Evolutionary conservation across 1,284 basidiomycete genomes (phyloP).

Genomic region (Laetiporus sulphureus): DNA sequence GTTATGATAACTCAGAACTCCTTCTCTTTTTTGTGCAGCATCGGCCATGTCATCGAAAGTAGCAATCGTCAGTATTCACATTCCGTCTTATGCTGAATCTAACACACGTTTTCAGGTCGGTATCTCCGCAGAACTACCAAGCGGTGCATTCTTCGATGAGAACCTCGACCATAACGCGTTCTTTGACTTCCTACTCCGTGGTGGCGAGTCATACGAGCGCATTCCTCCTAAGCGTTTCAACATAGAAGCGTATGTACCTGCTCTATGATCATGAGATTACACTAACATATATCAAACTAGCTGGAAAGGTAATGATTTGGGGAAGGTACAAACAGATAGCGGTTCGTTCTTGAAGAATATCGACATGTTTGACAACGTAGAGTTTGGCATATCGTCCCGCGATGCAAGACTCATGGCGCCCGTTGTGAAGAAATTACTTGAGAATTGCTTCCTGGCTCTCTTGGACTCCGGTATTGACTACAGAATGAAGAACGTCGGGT

Average conservation of each 20-base stretch:
- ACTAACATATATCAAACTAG: constrained; percentile 7
- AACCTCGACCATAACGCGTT: constrained; percentile 32
- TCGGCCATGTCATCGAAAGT: no score
- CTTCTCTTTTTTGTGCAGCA: no score
- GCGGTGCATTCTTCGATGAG: constrained; percentile 18
- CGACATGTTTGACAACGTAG: constrained; percentile 32
- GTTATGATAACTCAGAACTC: no score
- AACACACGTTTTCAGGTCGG: constrained; percentile 24
- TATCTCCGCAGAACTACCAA: constrained; percentile 32
- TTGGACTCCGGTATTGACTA: constrained; percentile 37
- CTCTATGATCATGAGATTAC: not conserved
- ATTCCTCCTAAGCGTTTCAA: constrained; percentile 28
- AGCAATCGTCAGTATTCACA: not conserved
- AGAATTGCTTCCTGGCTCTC: constrained; percentile 32
- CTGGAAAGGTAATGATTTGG: constrained; percentile 20
- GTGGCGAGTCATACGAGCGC: constrained; percentile 28
- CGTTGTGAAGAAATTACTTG: constrained; percentile 31
- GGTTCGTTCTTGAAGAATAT: constrained; percentile 35
- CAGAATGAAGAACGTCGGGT: constrained; percentile 31
- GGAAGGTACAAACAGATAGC: constrained; percentile 22
- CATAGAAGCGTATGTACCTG: constrained; percentile 3
- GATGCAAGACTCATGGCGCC: constrained; percentile 32
- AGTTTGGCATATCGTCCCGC: constrained; percentile 32
- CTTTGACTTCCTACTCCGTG: constrained; percentile 30
- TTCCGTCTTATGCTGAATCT: not conserved